phyloP scores from a whole-genome alignment of 139 green algal species.

The Tetraselmis chui region DNA sequence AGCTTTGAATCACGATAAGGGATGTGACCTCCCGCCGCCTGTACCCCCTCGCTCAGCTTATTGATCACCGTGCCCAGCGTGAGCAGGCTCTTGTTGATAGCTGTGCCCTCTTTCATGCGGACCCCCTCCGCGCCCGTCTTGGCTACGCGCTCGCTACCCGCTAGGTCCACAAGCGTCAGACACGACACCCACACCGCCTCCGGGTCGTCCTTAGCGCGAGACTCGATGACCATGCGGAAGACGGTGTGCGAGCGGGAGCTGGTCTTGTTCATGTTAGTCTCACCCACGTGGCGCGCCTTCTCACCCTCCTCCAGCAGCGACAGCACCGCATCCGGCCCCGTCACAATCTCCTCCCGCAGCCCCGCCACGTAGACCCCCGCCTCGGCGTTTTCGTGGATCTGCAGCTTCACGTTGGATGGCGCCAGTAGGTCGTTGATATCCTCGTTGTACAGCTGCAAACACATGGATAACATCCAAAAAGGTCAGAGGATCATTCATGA shows the following conservation, averaged over 20 bases:
- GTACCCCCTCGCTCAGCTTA: conserved; percentile 78
- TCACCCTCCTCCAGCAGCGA: conserved; percentile 72
- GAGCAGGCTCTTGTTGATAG: conserved; percentile 91
- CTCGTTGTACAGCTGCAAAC: conserved; percentile 92
- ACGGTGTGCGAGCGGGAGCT: conserved; percentile 84
- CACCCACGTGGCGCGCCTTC: conserved; percentile 71
- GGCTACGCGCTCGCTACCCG: conserved; percentile 77
- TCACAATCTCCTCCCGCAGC: conserved; percentile 90
- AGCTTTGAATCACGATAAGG: conserved; percentile 87
- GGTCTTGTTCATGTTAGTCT: conserved; percentile 95
- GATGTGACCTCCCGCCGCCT: conserved; percentile 42
- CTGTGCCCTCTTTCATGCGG: conserved; percentile 85
- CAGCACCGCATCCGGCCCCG: conserved; percentile 69
- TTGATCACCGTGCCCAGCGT: conserved; percentile 93
- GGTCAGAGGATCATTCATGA: no score
- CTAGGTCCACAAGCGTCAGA: conserved; percentile 88
- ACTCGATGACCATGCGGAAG: conserved; percentile 94
- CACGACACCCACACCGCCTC: conserved; percentile 64
- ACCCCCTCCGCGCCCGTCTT: conserved; percentile 93
- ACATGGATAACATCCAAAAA: no score
- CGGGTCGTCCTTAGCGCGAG: conserved; percentile 29
- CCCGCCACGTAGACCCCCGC: conserved; percentile 83
- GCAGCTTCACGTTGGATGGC: conserved; percentile 66
- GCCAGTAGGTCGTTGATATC: conserved; percentile 91
- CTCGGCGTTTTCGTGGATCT: conserved; percentile 77